Conservation (phyloP, 2,329 filamentous ascomycete species). For the Samsoniella hepiali region DNA sequence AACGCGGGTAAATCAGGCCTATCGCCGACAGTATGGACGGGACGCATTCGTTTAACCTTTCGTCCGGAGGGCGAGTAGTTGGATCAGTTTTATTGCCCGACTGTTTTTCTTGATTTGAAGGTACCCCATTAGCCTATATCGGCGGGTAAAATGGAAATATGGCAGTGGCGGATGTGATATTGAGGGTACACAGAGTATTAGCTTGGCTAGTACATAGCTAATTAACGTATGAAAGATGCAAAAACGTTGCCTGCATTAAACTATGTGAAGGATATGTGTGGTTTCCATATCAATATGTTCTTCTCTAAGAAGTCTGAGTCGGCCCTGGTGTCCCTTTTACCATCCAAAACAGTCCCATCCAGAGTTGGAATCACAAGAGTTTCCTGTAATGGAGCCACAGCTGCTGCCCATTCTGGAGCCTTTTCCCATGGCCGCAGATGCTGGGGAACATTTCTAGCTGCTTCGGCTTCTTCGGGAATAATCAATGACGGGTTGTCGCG, state of each 20-base stretch:
- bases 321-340: background rate
- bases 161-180: no score
- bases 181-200: background rate
- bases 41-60: background rate
- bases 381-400: background rate
- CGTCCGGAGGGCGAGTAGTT: background rate
- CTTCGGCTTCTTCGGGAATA: background rate
- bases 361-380: background rate
- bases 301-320: background rate
- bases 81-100: background rate
- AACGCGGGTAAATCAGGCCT: background rate
- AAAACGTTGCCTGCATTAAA: background rate
- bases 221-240: no score
- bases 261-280: background rate
- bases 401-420: background rate
- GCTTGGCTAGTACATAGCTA: no score
- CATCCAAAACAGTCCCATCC: background rate
- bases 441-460: background rate
- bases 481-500: background rate
- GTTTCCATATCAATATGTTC: background rate
- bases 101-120: no score
- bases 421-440: background rate
- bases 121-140: background rate
- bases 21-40: background rate
- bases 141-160: no score